Conservation (phyloP, 257 asterid species). For the Solanum microdontum region DNA sequence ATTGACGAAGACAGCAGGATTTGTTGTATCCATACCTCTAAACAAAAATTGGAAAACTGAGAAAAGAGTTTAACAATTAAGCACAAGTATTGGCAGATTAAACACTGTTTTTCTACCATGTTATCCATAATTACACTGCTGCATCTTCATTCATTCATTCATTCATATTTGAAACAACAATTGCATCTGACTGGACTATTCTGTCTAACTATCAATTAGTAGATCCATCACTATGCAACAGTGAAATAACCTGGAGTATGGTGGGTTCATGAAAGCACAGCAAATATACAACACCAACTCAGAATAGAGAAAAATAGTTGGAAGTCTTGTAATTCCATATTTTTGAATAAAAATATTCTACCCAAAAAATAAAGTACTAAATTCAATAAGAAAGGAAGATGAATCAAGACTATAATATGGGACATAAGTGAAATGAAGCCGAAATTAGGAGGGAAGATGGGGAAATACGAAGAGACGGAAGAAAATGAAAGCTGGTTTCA, state of each 20-base stretch:
- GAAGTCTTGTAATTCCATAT: neutral
- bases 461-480: neutral
- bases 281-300: neutral
- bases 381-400: neutral
- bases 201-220: neutral
- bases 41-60: neutral
- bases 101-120: neutral
- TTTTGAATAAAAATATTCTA: neutral
- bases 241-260: neutral
- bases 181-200: neutral
- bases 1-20: slow-evolving; percentile 79
- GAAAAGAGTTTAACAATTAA: neutral
- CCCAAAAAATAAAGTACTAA: neutral
- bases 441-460: neutral
- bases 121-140: neutral
- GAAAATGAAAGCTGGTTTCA: neutral
- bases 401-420: neutral
- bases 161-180: neutral
- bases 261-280: neutral
- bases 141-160: neutral
- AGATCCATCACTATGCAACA: neutral
- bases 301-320: neutral
- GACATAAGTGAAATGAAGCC: neutral
- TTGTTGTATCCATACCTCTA: slow-evolving; percentile 64
- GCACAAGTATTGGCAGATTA: neutral